Evolutionary conservation across 768 basidiomycete genomes (phyloP), one percentile per base, ranked within the genome.

Genomic region (Calocybe indica): DNA sequence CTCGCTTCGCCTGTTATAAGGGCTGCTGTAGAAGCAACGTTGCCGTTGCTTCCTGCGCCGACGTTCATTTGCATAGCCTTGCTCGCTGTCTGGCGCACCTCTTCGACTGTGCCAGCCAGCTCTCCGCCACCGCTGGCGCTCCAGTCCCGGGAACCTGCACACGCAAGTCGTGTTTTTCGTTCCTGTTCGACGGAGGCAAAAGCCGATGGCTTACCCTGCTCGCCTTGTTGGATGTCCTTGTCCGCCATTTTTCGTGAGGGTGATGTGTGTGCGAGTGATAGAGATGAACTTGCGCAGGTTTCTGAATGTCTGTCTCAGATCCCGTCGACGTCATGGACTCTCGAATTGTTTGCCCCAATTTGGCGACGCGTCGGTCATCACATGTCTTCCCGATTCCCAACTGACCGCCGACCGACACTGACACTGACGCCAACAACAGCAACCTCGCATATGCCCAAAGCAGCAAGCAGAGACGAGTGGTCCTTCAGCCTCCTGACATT

Each of bases 21-120:
- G 34, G 62, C 62, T 2, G 46, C 48, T 13, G 56, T 51, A 34
- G 10, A 43, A n/a, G 31, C 31, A 30, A 7, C 31, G 42, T 13
- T 43, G 31, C 30, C 35, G 31, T 7, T 30, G 42, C 12, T 31
- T 43, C 58, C 58, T 2, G 58, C 57, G 48, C 62, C 62, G 53
- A 56, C 62, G 53, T 63, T 59, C 5, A 65, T 49, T 4, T 43
- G 52, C 47, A 60, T 62, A 0, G 62, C 63, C 42, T 58, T 59
- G 1, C 57, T 40, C 43, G 60, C 58, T 37, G 62, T 62, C 43
- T 62, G 61, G 45, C 62, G 59, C 36, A 64, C 47, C 32, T 59
- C 62, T 9, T 48, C 58, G n/a, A 61, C 59, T 5, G 54, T 57
- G 6, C 62, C 63, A 1, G 52, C 47, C 4, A 60, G 60, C 5